Evolutionary conservation across 2,329 filamentous ascomycete genomes (phyloP).

Genomic region (Venturia carpophila): DNA sequence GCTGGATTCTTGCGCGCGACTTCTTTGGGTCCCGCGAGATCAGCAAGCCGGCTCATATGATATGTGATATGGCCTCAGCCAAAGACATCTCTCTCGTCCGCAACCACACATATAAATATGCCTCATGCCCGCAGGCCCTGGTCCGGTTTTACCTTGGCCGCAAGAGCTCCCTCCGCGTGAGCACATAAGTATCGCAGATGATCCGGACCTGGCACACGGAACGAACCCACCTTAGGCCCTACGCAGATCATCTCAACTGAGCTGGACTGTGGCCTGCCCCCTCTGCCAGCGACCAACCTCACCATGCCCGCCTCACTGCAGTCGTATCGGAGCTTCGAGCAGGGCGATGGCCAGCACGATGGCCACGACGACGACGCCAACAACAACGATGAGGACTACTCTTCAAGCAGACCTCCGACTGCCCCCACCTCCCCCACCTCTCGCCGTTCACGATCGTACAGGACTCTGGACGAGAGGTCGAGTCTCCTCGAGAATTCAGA

Average conservation of each 20-base stretch:
- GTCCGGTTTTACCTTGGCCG: constrained; percentile 1
- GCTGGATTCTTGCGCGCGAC: background rate
- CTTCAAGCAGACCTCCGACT: constrained; percentile 27
- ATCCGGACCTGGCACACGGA: background rate
- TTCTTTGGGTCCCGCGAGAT: background rate
- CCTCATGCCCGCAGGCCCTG: background rate
- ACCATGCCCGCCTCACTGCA: constrained; percentile 1
- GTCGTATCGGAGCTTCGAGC: constrained; percentile 16
- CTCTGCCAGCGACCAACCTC: background rate
- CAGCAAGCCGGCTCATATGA: background rate
- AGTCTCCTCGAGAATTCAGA: constrained; percentile 38
- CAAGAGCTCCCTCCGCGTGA: background rate
- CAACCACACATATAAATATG: background rate
- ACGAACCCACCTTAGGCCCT: background rate
- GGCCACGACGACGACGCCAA: constrained; percentile 27
- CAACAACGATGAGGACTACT: constrained; percentile 26
- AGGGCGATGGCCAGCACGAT: background rate
- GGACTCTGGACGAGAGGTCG: constrained; percentile 38
- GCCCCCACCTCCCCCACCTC: constrained; percentile 23
- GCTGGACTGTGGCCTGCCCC: background rate
- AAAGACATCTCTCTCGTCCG: background rate
- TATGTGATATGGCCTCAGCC: background rate
- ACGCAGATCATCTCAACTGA: background rate
- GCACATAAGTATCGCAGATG: background rate
- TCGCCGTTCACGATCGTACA: constrained; percentile 17